phyloP scores from a whole-genome alignment of 2,329 filamentous ascomycete species.

The Chaetomium sp. region DNA sequence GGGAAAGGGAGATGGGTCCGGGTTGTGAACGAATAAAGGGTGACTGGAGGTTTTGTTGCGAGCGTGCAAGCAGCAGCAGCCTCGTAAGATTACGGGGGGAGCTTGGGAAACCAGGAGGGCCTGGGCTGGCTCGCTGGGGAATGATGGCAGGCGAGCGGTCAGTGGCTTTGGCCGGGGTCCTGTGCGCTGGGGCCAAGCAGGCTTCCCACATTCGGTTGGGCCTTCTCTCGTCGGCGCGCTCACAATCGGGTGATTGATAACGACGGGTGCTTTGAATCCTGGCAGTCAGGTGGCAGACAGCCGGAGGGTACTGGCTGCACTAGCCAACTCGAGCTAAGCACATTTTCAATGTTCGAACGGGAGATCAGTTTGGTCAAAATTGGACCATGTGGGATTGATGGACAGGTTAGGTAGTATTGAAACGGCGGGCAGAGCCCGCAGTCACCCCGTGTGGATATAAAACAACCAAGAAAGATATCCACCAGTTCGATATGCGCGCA shows the following conservation, averaged over 20 bases:
- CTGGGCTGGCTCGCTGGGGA: constrained; percentile 19
- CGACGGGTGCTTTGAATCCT: constrained; percentile 5
- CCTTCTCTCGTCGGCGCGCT: constrained; percentile 9
- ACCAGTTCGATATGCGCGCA: not conserved
- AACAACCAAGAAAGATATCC: not conserved
- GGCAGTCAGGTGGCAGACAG: constrained; percentile 16
- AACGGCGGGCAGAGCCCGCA: no score
- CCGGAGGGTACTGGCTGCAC: constrained; percentile 9
- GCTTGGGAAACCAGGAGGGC: constrained; percentile 29
- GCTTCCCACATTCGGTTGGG: constrained; percentile 19
- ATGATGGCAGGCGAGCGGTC: constrained; percentile 23
- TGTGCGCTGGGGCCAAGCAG: constrained; percentile 18
- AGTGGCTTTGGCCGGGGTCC: constrained; percentile 18
- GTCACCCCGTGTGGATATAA: not conserved
- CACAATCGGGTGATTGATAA: constrained; percentile 13
- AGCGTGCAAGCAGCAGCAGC: constrained; percentile 27
- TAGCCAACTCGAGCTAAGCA: constrained; percentile 12
- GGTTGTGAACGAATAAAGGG: constrained; percentile 29
- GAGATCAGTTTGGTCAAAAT: constrained; percentile 1
- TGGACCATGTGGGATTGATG: not conserved
- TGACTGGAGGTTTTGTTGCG: constrained; percentile 29
- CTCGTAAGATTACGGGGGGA: constrained; percentile 35
- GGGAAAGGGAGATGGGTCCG: constrained; percentile 26
- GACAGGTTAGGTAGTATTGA: no score
- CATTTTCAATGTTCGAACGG: not conserved